Base-by-base conservation (phyloP, 2,329 filamentous ascomycete species). In the Myrmaecium sp. region DNA sequence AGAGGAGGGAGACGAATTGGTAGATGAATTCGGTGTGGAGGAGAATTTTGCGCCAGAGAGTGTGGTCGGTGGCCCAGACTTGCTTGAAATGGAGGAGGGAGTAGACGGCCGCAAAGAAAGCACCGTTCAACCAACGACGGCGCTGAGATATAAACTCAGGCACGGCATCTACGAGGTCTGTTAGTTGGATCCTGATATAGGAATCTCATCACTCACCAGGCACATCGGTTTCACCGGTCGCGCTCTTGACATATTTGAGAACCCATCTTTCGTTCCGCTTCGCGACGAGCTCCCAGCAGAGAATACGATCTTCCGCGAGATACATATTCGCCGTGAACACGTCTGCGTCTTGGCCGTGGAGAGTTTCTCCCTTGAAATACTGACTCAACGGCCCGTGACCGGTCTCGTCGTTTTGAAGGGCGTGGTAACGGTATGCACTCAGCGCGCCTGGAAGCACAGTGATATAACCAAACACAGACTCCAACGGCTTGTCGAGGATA, bases 291-390 rank as follows among this genome's bases (percentile, higher is more conserved):
- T 98, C 89, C 79, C 79, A 91, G 50, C 81, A 91, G 12, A 91
- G 58, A 42, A 91, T 91, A 52, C 81, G 76, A 61, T 91, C 81
- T 48, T 91, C 81, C 21, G 81, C 81, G 26, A 91, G 60, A 42
- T 89, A 91, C 81, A 91, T 91, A 51, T 98, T 98, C 18, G 89
- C 84, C 0, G 86, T 94, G 46, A 95, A 95, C 3, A 95, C 83
- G 49, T 94, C 86, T 6, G 91, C 89, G 48, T 94, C 82, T 41
- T 92, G 80, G 9, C 89, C 89, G 44, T 95, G 89, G 14, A 98
- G 61, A 1, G 86, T 95, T 54, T 98, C 89, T 37, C 91, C 91
- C 60, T 95, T 95, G 69, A 98, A 98, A 51, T 98, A 98, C 55
- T 95, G 89, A 47, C 84, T 93, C 26, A 98, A 60, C 0, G 89